These are phyloP conservation scores for Tubosaeta sp. DNA, from an alignment of 768 basidiomycete species.

Conservation along the genomic window DNA sequence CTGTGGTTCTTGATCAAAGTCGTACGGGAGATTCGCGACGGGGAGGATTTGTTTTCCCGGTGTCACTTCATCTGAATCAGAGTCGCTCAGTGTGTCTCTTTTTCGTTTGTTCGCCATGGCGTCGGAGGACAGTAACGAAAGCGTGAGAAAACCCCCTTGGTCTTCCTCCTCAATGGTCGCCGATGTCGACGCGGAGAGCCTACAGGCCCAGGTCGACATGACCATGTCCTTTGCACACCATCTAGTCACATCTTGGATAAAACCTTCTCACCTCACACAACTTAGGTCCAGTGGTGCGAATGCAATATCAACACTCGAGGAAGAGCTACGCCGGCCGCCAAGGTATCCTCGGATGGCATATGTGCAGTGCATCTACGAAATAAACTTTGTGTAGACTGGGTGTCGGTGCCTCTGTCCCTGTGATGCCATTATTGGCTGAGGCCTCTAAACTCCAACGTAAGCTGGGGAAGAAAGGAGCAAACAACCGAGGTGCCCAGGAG, in stretches of 20 bases:
- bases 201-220: constrained; percentile 81
- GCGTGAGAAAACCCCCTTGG: constrained; percentile 18
- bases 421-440: constrained; percentile 43
- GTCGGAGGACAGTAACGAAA: neutral
- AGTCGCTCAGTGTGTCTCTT: constrained; percentile 44
- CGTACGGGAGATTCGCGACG: constrained; percentile 71
- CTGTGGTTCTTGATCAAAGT: constrained; percentile 60
- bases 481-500: constrained; percentile 41
- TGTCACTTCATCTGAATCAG: constrained; percentile 57
- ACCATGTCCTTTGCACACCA: constrained; percentile 73
- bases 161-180: constrained; percentile 5
- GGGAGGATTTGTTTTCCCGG: constrained; percentile 73
- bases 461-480: constrained; percentile 48
- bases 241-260: constrained; percentile 75
- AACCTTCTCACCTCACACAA: constrained; percentile 43
- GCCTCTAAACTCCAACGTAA: constrained; percentile 59
- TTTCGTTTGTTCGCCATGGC: constrained; percentile 49
- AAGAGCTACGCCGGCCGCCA: constrained; percentile 64
- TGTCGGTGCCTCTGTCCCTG: constrained; percentile 64
- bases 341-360: constrained; percentile 42
- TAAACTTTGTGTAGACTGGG: constrained; percentile 50
- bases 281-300: constrained; percentile 29
- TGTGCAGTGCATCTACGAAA: neutral
- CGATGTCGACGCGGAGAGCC: constrained; percentile 57
- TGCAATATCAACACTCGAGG: constrained; percentile 55